Evolutionary conservation across 495 filamentous ascomycete genomes (phyloP).

Genomic region (Penicillium arizonense): DNA sequence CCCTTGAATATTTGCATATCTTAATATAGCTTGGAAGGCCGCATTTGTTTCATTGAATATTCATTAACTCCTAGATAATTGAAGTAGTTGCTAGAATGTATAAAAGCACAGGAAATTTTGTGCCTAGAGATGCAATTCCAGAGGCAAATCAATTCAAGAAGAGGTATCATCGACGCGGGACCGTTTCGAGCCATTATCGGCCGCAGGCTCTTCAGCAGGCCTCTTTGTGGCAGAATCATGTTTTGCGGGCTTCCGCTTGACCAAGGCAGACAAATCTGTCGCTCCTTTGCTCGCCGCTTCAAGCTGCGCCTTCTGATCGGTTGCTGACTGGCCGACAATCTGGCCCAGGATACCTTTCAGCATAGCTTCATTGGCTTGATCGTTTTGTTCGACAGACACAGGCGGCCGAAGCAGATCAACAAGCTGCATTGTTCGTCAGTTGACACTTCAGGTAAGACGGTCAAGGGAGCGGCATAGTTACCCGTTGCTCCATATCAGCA

Average conservation of each 20-base stretch:
- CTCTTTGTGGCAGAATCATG: slow-evolving; percentile 26
- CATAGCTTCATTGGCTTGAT: slow-evolving; percentile 43
- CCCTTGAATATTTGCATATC: not conserved
- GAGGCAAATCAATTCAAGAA: not conserved
- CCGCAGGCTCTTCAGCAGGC: slow-evolving; percentile 22
- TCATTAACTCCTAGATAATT: slow-evolving; percentile 1
- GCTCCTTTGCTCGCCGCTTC: slow-evolving; percentile 78
- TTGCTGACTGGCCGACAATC: slow-evolving; percentile 64
- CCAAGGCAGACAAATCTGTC: slow-evolving; percentile 82
- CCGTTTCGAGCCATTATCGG: slow-evolving; percentile 30
- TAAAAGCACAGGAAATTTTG: not conserved
- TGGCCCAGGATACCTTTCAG: slow-evolving; percentile 71
- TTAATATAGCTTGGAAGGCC: not conserved
- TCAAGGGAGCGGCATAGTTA: slow-evolving; percentile 34
- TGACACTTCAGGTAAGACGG: slow-evolving; percentile 7
- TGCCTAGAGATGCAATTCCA: not conserved
- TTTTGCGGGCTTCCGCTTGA: slow-evolving; percentile 62
- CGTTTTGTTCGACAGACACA: slow-evolving; percentile 57
- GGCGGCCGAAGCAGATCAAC: slow-evolving; percentile 72
- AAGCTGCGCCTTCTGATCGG: slow-evolving; percentile 61
- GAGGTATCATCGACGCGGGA: slow-evolving; percentile 24
- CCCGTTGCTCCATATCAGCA: slow-evolving; percentile 80
- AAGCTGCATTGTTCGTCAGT: slow-evolving; percentile 49
- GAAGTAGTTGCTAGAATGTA: not conserved
- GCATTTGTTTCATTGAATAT: not conserved